Conservation (phyloP, 177 flowering plant species). For the Telopea speciosissima region DNA sequence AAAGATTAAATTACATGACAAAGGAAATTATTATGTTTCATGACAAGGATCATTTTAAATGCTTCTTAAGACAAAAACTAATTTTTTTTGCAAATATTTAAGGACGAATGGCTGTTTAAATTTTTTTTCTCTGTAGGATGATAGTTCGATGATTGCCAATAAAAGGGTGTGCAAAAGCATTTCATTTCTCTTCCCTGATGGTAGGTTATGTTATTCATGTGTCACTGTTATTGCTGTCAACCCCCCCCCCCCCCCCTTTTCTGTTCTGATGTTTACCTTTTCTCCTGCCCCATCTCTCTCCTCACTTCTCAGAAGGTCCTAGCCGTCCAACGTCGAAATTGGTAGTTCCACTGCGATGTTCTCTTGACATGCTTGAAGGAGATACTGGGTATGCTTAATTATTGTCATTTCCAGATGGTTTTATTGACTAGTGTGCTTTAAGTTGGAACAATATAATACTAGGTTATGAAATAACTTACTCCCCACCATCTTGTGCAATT, state of each 20-base stretch:
- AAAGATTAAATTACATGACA: background rate
- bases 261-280: background rate
- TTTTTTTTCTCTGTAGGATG: slow-evolving; percentile 41
- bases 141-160: slow-evolving; percentile 22
- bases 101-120: background rate
- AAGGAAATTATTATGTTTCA: background rate
- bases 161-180: slow-evolving; percentile 50
- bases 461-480: background rate
- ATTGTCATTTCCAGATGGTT: slow-evolving; percentile 3
- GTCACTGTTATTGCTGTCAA: background rate
- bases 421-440: background rate
- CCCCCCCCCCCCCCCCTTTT: no score
- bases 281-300: background rate
- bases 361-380: slow-evolving; percentile 96
- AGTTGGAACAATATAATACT: background rate
- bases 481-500: background rate
- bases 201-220: slow-evolving; percentile 24
- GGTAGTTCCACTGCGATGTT: slow-evolving; percentile 60
- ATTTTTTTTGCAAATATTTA: background rate
- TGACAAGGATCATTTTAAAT: background rate
- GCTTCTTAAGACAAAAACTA: background rate
- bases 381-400: slow-evolving; percentile 76
- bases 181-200: slow-evolving; percentile 68
- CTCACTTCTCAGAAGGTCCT: slow-evolving; percentile 13
- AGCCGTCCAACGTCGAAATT: slow-evolving; percentile 42